Evolutionary conservation across 805 yeast genomes (phyloP), one percentile per base, ranked within the genome.

Genomic region (Candida ulmi): DNA sequence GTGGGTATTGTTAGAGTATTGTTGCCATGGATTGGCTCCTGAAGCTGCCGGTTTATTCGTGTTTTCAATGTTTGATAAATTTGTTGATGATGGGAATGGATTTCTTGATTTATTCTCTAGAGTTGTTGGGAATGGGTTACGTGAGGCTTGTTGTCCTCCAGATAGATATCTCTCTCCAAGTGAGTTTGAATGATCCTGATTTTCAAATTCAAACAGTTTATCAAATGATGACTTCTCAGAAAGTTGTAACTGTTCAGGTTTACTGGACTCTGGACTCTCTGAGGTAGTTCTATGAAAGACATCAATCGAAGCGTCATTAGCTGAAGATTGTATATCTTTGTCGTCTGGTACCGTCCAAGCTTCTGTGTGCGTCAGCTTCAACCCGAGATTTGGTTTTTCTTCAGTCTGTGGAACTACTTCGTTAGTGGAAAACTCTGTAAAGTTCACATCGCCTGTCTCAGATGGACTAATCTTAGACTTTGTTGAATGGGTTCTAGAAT

Each of bases 1-100:
- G 2, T 19, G 31, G 15, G 31, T n/a, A 25, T 18, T 23, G 17
- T 29, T 16, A 11, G 33, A 31, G 34, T 38, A 47, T 19, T 38
- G 38, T 13, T 46, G 44, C 53, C 53, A 48, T 11, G 53, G 53
- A 33, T 48, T 48, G 11, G 43, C 51, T 15, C 54, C 55, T 11
- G 58, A 48, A 2, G 37, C 32, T 26, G 51, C 49, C 7, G 52
- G 45, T 21, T 30, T 19, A 2, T 49, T 24, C 1, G 23, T 31
- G 3, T 38, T 40, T 31, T 42, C 38, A 5, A 37, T 28, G 17
- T 11, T 44, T 44, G n/a, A n/a, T n/a, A 40, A 19, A 9, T 41
- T 29, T 3, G 37, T 17, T 21, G 39, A 27, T 3, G 46, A 30
- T 12, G 52, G 49, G 35, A 49, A 50, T 36, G 54, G 51, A 23